These are phyloP conservation scores for Luffa aegyptiaca DNA, from an alignment of 306 rosid species.

Conservation along the genomic window DNA sequence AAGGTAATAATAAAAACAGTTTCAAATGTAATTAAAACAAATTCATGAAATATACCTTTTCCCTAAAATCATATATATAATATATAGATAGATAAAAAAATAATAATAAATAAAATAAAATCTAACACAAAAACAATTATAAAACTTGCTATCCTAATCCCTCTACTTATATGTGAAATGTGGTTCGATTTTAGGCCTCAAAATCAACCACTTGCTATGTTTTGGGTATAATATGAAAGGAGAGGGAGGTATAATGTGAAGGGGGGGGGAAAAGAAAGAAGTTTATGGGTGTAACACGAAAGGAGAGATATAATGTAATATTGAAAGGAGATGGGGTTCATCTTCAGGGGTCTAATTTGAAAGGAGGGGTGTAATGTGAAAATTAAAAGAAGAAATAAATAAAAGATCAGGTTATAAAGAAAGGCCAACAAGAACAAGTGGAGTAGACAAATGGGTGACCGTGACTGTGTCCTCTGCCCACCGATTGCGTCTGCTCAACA, in stretches of 20 bases:
- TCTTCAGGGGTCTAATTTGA: background rate
- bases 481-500: slow-evolving; percentile 9
- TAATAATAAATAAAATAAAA: background rate
- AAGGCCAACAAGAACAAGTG: slow-evolving; percentile 3
- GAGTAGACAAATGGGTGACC: slow-evolving; percentile 13
- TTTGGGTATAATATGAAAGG: background rate
- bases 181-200: background rate
- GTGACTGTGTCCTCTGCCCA: slow-evolving; percentile 9
- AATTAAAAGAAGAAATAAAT: background rate
- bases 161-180: background rate
- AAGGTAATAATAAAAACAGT: background rate
- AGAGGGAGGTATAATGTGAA: background rate
- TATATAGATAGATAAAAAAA: background rate
- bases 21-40: background rate
- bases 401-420: background rate
- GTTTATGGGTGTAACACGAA: background rate
- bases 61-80: background rate
- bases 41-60: background rate
- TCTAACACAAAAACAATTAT: background rate
- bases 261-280: too few relatives aligned
- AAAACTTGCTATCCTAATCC: background rate
- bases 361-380: background rate
- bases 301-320: background rate
- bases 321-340: background rate
- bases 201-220: background rate